These are phyloP conservation scores for Sporothrix sp. DNA, from an alignment of 2,329 filamentous ascomycete genomes.

Conservation along the genomic window DNA sequence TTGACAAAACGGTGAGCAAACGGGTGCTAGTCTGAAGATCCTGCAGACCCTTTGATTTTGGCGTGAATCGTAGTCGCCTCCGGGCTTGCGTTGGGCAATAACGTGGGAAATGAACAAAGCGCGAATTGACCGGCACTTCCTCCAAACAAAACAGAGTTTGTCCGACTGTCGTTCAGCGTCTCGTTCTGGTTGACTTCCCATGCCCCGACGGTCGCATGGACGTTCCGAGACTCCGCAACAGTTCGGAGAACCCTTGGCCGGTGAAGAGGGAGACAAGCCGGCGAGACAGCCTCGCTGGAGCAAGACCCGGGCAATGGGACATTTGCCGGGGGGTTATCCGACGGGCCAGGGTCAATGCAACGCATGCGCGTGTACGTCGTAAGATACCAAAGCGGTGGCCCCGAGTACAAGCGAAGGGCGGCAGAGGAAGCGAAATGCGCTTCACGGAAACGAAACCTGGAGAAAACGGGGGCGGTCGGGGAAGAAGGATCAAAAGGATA, in stretches of 20 bases:
- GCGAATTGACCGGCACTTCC: too few relatives aligned
- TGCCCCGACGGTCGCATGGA: not conserved
- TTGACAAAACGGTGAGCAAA: not conserved
- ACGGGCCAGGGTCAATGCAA: too few relatives aligned
- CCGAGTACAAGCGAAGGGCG: not conserved
- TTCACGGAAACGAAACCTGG: not conserved
- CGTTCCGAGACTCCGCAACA: slow-evolving; percentile 7
- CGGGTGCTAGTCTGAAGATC: not conserved
- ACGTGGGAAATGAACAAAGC: not conserved
- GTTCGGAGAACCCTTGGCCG: too few relatives aligned
- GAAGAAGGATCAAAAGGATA: too few relatives aligned
- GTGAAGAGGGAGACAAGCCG: not conserved
- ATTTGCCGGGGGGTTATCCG: not conserved
- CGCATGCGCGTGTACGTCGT: too few relatives aligned
- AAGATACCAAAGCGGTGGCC: not conserved
- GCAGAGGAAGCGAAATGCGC: not conserved
- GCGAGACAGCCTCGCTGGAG: not conserved
- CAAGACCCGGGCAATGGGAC: not conserved
- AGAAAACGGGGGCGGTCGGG: not conserved
- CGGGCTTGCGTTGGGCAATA: not conserved
- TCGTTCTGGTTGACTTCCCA: not conserved
- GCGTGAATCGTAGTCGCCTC: too few relatives aligned
- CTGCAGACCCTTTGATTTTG: too few relatives aligned
- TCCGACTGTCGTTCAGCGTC: not conserved
- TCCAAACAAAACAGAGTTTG: not conserved